phyloP scores from a whole-genome alignment of 225 moss, liverwort and hornwort genomes.

The Ulota crispa region DNA sequence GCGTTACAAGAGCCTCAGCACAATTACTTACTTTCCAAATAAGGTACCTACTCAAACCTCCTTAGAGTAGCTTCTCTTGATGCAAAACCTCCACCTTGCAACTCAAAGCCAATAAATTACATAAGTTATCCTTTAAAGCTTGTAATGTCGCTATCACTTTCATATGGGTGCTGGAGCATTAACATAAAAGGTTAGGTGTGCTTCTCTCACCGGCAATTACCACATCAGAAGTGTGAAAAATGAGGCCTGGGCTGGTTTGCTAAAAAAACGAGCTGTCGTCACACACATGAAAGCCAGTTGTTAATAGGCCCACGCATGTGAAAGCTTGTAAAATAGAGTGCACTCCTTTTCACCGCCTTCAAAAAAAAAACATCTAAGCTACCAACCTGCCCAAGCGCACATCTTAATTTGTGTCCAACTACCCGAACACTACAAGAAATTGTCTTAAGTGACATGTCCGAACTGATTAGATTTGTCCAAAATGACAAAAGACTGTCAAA shows the following conservation, averaged over 20 bases:
- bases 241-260: neutral
- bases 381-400: neutral
- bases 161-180: neutral
- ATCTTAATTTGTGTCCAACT: neutral
- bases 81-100: too few relatives aligned
- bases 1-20: too few relatives aligned
- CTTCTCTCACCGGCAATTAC: neutral
- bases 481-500: too few relatives aligned
- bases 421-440: too few relatives aligned
- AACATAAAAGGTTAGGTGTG: neutral
- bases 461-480: too few relatives aligned
- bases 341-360: neutral
- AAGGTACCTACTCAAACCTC: too few relatives aligned
- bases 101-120: too few relatives aligned
- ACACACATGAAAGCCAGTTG: neutral
- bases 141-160: neutral
- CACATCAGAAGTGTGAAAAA: slow-evolving; percentile 12
- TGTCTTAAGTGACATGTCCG: too few relatives aligned
- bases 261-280: neutral
- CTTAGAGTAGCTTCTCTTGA: too few relatives aligned
- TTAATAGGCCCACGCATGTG: neutral
- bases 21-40: too few relatives aligned
- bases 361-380: neutral
- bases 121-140: neutral
- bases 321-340: neutral